A percentile compares a stretch with the other conserved stretches of the same genome.
Conservation (phyloP, 202 grass and related monocot species). For the Setaria italica region DNA sequence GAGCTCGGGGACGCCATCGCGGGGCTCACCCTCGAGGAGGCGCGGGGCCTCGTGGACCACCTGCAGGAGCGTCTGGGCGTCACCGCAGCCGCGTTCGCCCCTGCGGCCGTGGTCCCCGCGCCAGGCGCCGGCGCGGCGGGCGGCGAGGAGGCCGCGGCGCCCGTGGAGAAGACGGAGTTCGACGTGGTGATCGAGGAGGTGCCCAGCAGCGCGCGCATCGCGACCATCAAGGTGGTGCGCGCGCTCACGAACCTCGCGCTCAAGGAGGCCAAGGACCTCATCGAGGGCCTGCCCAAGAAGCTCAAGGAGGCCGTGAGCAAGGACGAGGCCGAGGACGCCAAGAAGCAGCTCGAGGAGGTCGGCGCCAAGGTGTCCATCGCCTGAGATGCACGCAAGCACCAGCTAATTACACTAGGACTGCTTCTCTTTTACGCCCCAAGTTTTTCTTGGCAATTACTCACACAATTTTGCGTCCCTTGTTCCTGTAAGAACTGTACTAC, state of each 20-base stretch:
- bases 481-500: slow-evolving; percentile 2
- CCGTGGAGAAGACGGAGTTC: slow-evolving; percentile 78
- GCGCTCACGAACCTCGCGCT: slow-evolving; percentile 71
- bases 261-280: slow-evolving; percentile 76
- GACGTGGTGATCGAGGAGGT: slow-evolving; percentile 84
- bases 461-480: slow-evolving; percentile 15
- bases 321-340: slow-evolving; percentile 78
- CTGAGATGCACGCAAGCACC: slow-evolving; percentile 25
- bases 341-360: slow-evolving; percentile 80
- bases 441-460: neutral
- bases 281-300: slow-evolving; percentile 90
- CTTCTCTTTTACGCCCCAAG: neutral
- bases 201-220: slow-evolving; percentile 75
- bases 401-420: slow-evolving; percentile 1
- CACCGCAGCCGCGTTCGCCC: slow-evolving; percentile 66
- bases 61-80: slow-evolving; percentile 84
- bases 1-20: slow-evolving; percentile 76
- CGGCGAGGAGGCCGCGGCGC: slow-evolving; percentile 48
- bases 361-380: slow-evolving; percentile 77
- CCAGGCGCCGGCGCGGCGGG: slow-evolving; percentile 33
- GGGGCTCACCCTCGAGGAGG: slow-evolving; percentile 78
- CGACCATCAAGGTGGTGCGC: slow-evolving; percentile 79
- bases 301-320: slow-evolving; percentile 76
- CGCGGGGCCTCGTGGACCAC: slow-evolving; percentile 69
- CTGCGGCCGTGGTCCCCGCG: slow-evolving; percentile 51